phyloP scores from a whole-genome alignment of 495 filamentous ascomycete species.

The Darksidea phi region DNA sequence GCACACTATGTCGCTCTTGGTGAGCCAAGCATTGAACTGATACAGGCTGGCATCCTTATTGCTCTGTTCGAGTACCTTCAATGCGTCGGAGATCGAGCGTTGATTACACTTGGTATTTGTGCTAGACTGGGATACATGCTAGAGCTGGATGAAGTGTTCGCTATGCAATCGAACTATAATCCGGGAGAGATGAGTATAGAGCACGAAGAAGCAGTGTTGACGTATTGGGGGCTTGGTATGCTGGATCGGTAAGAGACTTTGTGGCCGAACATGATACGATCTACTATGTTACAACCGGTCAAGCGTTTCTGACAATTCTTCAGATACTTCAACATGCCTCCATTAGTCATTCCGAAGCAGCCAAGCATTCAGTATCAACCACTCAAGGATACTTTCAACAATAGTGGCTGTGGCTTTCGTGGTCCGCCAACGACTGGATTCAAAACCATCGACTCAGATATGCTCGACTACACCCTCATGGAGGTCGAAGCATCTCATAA shows the following conservation, averaged over 20 bases:
- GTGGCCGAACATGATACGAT: not conserved
- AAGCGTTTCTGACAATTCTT: not conserved
- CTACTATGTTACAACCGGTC: not conserved
- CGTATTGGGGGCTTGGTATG: slow-evolving; percentile 4
- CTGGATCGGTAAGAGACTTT: slow-evolving; percentile 4
- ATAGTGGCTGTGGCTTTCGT: not conserved
- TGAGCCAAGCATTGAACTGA: slow-evolving; percentile 6
- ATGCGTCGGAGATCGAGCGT: slow-evolving; percentile 7
- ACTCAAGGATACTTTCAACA: not conserved
- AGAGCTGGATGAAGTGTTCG: not conserved
- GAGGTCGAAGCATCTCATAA: slow-evolving; percentile 6
- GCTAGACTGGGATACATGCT: not conserved
- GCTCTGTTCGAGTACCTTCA: slow-evolving; percentile 20
- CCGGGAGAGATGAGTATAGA: not conserved
- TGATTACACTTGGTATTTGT: slow-evolving; percentile 6
- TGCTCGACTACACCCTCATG: not conserved
- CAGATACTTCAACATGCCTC: slow-evolving; percentile 20
- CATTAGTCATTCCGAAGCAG: slow-evolving; percentile 1
- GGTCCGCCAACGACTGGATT: not conserved
- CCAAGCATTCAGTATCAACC: not conserved
- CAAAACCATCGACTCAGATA: not conserved
- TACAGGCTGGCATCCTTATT: slow-evolving; percentile 21
- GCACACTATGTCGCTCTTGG: slow-evolving; percentile 7
- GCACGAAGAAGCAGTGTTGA: slow-evolving; percentile 6
- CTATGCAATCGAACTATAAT: not conserved